phyloP scores from a whole-genome alignment of 257 asterid species.

The Solanum peruvianum region DNA sequence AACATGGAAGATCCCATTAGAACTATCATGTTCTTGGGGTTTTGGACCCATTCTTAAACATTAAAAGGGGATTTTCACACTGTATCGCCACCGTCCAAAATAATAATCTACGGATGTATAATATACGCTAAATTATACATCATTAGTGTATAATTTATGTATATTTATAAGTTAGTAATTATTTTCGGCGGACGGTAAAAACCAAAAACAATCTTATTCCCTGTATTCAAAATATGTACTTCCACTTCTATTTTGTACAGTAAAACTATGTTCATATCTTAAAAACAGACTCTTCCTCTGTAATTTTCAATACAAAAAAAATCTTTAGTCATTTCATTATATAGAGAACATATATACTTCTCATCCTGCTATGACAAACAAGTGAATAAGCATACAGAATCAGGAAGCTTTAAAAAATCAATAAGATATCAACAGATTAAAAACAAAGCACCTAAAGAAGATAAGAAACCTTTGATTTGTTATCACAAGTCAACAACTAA shows the following conservation, averaged over 20 bases:
- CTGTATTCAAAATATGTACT: background rate
- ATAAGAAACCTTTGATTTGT: background rate
- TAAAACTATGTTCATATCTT: background rate
- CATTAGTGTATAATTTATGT: background rate
- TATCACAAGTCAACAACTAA: background rate
- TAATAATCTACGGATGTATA: background rate
- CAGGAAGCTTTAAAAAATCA: background rate
- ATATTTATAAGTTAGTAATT: background rate
- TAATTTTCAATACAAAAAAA: background rate
- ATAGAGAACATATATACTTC: background rate
- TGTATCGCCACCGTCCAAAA: background rate
- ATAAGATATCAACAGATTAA: background rate
- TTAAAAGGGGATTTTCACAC: background rate
- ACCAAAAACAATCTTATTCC: background rate
- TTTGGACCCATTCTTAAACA: constrained; percentile 43
- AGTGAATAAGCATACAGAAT: background rate
- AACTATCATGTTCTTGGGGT: constrained; percentile 48
- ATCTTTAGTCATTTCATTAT: background rate
- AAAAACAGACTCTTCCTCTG: background rate
- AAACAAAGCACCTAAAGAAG: background rate
- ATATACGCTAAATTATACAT: background rate
- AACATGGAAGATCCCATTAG: constrained; percentile 53
- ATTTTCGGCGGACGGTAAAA: background rate
- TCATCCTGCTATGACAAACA: background rate
- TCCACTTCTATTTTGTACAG: background rate